Percentiles rank a stretch among this genome's conserved stretches.
phyloP scores from a whole-genome alignment of 2,329 filamentous ascomycete genomes.

The Ceratocystis colombiana region DNA sequence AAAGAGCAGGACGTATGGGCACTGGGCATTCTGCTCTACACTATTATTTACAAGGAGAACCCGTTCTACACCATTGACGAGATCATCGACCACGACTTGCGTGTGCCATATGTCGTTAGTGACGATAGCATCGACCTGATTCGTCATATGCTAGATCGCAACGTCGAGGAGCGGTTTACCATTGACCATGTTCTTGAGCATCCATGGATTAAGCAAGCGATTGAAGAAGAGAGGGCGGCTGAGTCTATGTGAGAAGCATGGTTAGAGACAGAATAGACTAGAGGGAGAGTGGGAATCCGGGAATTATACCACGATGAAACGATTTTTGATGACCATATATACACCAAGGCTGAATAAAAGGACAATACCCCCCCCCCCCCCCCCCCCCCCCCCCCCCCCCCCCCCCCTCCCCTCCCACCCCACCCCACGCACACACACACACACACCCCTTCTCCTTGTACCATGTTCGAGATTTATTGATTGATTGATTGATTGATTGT shows the following conservation, averaged over 20 bases:
- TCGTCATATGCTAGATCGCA: conserved; percentile 80
- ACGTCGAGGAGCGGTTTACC: conserved; percentile 71
- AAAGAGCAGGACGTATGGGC: conserved; percentile 99
- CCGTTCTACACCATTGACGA: conserved; percentile 98
- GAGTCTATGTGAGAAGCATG: neutral
- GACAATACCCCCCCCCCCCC: neutral
- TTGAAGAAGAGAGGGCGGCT: conserved; percentile 21
- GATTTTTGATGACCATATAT: conserved; percentile 15
- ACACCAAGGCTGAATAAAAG: neutral
- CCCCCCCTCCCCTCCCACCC: too few species aligned
- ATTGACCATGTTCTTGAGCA: conserved; percentile 83
- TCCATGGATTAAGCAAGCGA: conserved; percentile 54
- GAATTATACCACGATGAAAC: conserved; percentile 9
- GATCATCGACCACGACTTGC: conserved; percentile 93
- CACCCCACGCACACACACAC: too few species aligned
- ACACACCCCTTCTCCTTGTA: too few species aligned
- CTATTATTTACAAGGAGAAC: conserved; percentile 98
- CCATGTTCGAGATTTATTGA: too few species aligned
- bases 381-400: too few species aligned
- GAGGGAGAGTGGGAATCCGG: neutral
- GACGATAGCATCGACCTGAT: conserved; percentile 90
- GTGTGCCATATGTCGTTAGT: conserved; percentile 79
- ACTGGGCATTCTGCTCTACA: conserved; percentile 91
- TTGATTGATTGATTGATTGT: too few species aligned
- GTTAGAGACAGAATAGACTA: neutral